phyloP scores from a whole-genome alignment of 129 eudicot genomes.

The Ambrosia trifida region DNA sequence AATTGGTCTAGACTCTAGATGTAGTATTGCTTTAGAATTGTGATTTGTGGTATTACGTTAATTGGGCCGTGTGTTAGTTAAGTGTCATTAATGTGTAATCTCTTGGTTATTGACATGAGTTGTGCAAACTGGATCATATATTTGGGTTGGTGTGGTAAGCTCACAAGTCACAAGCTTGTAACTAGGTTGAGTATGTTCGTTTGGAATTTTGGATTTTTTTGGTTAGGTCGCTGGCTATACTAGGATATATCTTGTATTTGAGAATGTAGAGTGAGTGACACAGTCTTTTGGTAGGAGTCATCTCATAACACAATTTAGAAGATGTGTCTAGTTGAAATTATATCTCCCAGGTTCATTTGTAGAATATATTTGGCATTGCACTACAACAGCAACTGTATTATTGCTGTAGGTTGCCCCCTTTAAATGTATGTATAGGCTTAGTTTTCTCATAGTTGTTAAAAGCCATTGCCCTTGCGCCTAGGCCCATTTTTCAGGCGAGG shows the following conservation, averaged over 20 bases:
- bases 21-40: neutral
- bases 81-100: neutral
- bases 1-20: neutral
- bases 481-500: no score
- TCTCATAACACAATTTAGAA: neutral
- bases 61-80: neutral
- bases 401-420: neutral
- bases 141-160: neutral
- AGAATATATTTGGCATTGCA: neutral
- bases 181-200: neutral
- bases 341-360: neutral
- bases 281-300: neutral
- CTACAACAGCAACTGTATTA: neutral
- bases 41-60: neutral
- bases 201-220: neutral
- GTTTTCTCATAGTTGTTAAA: neutral
- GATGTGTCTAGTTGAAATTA: neutral
- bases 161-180: slow-evolving; percentile 11
- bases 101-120: neutral
- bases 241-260: slow-evolving; percentile 3
- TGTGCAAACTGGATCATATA: slow-evolving; percentile 4
- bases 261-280: neutral
- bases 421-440: neutral
- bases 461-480: no score
- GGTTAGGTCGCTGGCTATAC: slow-evolving; percentile 4